A percentile compares a stretch with the other conserved stretches of the same genome.
phyloP scores from a whole-genome alignment of 805 yeast species.

The Tetrapisispora taiwanensis region DNA sequence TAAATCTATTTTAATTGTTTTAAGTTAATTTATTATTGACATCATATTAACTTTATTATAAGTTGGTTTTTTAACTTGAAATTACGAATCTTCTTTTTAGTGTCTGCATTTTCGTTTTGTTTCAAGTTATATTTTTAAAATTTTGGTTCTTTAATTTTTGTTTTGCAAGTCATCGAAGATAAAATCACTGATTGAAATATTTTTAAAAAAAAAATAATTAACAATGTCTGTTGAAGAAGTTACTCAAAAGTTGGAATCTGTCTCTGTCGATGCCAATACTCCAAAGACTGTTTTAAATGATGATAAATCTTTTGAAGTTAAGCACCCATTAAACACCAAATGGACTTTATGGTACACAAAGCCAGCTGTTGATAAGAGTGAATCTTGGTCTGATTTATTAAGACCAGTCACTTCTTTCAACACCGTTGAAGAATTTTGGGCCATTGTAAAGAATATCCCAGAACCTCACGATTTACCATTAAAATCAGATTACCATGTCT shows the following conservation, averaged over 20 bases:
- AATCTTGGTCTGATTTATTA: slow-evolving; percentile 85
- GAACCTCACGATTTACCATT: slow-evolving; percentile 82
- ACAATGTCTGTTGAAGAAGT: slow-evolving; percentile 29
- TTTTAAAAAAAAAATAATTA: slow-evolving; percentile 9
- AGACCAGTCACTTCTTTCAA: slow-evolving; percentile 87
- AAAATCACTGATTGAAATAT: neutral
- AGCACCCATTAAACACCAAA: slow-evolving; percentile 78
- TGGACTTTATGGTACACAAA: slow-evolving; percentile 98
- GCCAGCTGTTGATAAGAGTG: slow-evolving; percentile 69
- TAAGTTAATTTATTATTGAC: too few species aligned
- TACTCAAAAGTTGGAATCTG: slow-evolving; percentile 25
- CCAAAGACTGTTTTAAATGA: slow-evolving; percentile 27
- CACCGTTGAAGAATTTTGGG: slow-evolving; percentile 99
- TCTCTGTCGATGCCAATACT: slow-evolving; percentile 15
- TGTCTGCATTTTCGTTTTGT: too few species aligned
- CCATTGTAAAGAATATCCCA: slow-evolving; percentile 88
- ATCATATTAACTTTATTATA: too few species aligned
- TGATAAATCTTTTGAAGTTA: slow-evolving; percentile 26
- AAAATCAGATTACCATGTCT: slow-evolving; percentile 89
- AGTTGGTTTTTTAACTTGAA: too few species aligned
- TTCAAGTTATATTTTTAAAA: too few species aligned
- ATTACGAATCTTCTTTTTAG: too few species aligned
- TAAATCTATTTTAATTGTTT: too few species aligned
- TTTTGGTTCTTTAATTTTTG: neutral
- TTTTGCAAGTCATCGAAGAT: neutral